A percentile compares a stretch with the other conserved stretches of the same genome.
phyloP scores from a whole-genome alignment of 2,329 filamentous ascomycete genomes.

The Amesomyces nigricolor region DNA sequence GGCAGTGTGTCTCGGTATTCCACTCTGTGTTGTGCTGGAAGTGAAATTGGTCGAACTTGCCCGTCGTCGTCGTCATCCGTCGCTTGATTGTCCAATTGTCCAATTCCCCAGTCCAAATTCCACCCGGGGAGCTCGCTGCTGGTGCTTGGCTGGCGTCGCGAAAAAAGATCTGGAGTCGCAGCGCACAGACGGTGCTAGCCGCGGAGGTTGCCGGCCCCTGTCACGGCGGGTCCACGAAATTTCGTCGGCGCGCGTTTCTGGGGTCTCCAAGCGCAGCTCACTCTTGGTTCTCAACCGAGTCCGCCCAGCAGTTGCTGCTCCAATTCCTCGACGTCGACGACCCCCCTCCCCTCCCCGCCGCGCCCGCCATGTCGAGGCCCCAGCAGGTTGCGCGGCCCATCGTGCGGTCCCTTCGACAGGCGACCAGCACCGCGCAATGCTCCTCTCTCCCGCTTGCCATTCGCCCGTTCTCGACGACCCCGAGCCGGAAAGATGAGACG shows the following conservation, averaged over 20 bases:
- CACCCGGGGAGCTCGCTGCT: constrained; percentile 1
- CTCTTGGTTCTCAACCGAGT: constrained; percentile 3
- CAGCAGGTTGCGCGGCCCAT: constrained; percentile 54
- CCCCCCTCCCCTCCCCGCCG: constrained; percentile 13
- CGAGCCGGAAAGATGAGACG: constrained; percentile 35
- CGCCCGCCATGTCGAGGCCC: constrained; percentile 51
- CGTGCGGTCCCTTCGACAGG: constrained; percentile 47
- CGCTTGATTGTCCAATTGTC: neutral
- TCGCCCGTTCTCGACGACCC: constrained; percentile 34
- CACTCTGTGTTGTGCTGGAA: constrained; percentile 11
- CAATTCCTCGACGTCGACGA: constrained; percentile 8
- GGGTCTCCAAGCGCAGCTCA: neutral
- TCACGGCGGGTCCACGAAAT: constrained; percentile 21
- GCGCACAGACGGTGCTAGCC: constrained; percentile 20
- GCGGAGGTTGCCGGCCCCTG: constrained; percentile 17
- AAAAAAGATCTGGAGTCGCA: constrained; percentile 25
- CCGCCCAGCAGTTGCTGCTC: neutral
- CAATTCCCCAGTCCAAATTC: neutral
- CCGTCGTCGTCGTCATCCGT: neutral
- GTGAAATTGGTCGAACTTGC: neutral
- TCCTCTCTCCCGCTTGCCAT: constrained; percentile 32
- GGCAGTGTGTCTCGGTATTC: constrained; percentile 9
- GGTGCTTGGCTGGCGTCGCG: constrained; percentile 3
- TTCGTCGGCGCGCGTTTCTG: constrained; percentile 17
- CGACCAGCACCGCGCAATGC: constrained; percentile 29